Percentiles rank a stretch among this genome's conserved stretches.
Evolutionary conservation across 2,329 filamentous ascomycete species (phyloP).

Genomic region (Aspergillus aculeatus): DNA sequence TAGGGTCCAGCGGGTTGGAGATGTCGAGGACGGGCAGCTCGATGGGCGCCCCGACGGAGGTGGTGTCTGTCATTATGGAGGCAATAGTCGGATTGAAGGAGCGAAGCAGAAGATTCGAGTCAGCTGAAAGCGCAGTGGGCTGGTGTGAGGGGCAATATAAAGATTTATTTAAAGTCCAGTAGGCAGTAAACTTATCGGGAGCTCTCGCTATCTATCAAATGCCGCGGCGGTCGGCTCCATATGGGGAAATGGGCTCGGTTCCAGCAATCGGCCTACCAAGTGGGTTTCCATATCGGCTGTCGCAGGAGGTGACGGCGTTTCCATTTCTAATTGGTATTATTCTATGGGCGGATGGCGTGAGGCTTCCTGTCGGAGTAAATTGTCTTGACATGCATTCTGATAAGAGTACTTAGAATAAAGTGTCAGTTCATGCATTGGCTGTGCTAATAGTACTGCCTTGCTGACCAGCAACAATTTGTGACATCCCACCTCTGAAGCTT

Average conservation of each 20-base stretch:
- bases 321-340: not conserved
- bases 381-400: too few species aligned
- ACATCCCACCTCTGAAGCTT: too few species aligned
- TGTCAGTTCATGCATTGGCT: too few species aligned
- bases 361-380: too few species aligned
- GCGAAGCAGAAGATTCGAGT: not conserved
- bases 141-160: too few species aligned
- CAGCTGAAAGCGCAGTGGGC: too few species aligned
- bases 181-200: not conserved
- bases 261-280: not conserved
- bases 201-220: not conserved
- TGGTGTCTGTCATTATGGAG: slow-evolving; percentile 20
- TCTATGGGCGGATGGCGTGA: not conserved
- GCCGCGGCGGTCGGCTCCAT: not conserved
- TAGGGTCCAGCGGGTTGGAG: slow-evolving; percentile 57
- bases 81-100: not conserved
- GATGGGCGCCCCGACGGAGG: slow-evolving; percentile 26
- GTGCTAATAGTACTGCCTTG: too few species aligned
- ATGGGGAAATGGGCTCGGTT: not conserved
- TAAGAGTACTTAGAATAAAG: too few species aligned
- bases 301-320: not conserved
- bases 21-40: slow-evolving; percentile 82
- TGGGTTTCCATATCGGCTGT: not conserved
- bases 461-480: too few species aligned
- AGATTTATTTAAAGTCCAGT: not conserved